Evolutionary conservation across 176 grass and related monocot species (phyloP), one percentile per base, ranked within the genome.

Genomic region (Musa acuminata): DNA sequence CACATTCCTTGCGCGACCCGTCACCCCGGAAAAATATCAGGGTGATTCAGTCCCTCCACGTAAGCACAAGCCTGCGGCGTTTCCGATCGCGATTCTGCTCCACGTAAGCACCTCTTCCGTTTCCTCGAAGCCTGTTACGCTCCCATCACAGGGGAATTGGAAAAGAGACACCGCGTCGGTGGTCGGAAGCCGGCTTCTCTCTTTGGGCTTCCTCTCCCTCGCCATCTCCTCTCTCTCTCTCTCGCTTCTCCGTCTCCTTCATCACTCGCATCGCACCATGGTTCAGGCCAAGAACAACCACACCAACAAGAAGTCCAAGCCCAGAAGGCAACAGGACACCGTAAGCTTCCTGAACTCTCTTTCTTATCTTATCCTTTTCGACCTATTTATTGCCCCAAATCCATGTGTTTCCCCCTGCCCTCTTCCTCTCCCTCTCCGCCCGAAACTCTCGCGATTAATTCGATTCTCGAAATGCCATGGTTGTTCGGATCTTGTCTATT

Each of bases 221-320:
- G 35, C 35, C 35, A 43, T 5, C 35, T 43, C 4, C 35, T 8
- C n/a, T n/a, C n/a, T n/a, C 53, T n/a, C 72, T 19, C 24, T 2
- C 52, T 0, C 27, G 66, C 25, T 43, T 43, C 35, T 43, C 35
- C 35, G 35, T 43, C 35, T 43, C 35, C 35, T 43, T 43, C 35
- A 6, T 43, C 35, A 43, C 35, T 43, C 26, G 63, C 67, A 21
- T 25, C 22, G 21, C 63, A 24, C 17, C 20, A 70, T 70, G 67
- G 67, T 70, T 2, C 17, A 70, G 1, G 43, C 48, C 1, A 70
- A 70, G 67, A 70, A 29, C 67, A 26, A 12, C 21, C 12, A 11
- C 63, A 11, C 11, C 63, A 65, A 48, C 26, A 69, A 69, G 66
- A 51, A 70, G 67, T 50, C 67, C 19, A 70, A 70, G 19, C 14